These are phyloP conservation scores for Carpinus viminea DNA, from an alignment of 306 rosid genomes.

Conservation along the genomic window DNA sequence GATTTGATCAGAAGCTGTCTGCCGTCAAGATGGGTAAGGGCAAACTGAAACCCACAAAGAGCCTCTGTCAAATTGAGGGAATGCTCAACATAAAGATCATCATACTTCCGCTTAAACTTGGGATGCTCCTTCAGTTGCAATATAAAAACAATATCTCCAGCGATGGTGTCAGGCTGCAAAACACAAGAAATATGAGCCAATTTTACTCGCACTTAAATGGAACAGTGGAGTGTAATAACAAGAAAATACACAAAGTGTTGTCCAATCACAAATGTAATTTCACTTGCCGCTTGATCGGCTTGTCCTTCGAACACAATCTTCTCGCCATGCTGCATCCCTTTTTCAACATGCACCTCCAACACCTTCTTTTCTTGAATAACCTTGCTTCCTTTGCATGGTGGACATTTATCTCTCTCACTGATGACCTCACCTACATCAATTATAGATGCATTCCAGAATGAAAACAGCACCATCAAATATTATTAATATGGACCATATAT, in stretches of 20 bases:
- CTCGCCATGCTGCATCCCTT: conserved; percentile 75
- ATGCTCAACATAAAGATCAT: conserved; percentile 64
- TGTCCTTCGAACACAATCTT: conserved; percentile 71
- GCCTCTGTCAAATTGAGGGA: conserved; percentile 64
- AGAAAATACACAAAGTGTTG: not conserved
- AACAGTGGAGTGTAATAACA: not conserved
- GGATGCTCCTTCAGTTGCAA: conserved; percentile 76
- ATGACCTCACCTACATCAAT: conserved; percentile 62
- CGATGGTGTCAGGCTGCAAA: conserved; percentile 66
- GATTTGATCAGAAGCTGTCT: conserved; percentile 79
- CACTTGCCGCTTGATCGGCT: conserved; percentile 78
- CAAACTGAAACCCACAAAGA: conserved; percentile 78
- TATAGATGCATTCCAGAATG: conserved; percentile 22
- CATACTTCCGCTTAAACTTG: conserved; percentile 51
- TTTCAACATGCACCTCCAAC: conserved; percentile 67
- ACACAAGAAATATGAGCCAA: conserved; percentile 11
- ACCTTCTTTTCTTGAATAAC: conserved; percentile 69
- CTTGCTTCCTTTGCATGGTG: conserved; percentile 68
- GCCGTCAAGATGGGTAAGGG: conserved; percentile 74
- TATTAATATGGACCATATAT: not conserved
- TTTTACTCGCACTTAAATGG: not conserved
- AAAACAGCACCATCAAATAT: conserved; percentile 13
- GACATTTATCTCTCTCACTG: conserved; percentile 71
- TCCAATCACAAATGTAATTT: conserved; percentile 5
- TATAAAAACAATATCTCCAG: conserved; percentile 71